These are phyloP conservation scores for Podospora sp. DNA, from an alignment of 495 filamentous ascomycete species.

Conservation along the genomic window DNA sequence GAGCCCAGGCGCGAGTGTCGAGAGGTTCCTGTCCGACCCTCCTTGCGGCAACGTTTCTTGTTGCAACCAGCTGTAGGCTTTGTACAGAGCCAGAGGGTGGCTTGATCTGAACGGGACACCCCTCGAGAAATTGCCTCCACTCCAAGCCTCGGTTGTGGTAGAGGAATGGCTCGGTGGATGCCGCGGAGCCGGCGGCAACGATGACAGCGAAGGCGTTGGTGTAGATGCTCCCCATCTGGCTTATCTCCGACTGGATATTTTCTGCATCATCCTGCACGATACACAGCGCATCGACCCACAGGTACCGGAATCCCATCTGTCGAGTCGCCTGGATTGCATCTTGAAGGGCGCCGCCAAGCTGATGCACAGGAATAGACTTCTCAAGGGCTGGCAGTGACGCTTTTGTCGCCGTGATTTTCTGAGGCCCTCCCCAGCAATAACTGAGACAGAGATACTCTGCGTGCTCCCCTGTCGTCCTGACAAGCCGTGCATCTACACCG, in stretches of 20 bases:
- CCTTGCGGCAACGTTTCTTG: not conserved
- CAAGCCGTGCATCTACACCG: not conserved
- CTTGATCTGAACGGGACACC: not conserved
- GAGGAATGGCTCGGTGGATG: not conserved
- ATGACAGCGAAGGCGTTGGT: not conserved
- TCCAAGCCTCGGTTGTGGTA: not conserved
- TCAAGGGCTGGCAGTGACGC: not conserved
- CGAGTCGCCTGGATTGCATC: not conserved
- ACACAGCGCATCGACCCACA: slow-evolving; percentile 3
- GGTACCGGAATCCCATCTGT: not conserved
- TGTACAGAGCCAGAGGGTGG: not conserved
- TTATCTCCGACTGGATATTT: not conserved
- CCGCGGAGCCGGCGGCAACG: not conserved
- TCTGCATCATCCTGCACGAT: not conserved
- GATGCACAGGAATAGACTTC: not conserved
- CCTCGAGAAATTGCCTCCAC: not conserved
- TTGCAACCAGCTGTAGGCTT: not conserved
- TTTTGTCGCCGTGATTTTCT: not conserved
- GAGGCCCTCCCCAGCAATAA: not conserved
- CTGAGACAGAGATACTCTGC: not conserved
- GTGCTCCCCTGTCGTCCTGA: not conserved
- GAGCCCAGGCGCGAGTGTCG: not conserved
- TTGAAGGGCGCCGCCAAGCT: not conserved
- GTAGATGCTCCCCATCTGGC: not conserved
- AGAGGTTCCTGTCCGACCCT: not conserved